Evolutionary conservation across 306 rosid genomes (phyloP).

Genomic region (Corylus avellana): DNA sequence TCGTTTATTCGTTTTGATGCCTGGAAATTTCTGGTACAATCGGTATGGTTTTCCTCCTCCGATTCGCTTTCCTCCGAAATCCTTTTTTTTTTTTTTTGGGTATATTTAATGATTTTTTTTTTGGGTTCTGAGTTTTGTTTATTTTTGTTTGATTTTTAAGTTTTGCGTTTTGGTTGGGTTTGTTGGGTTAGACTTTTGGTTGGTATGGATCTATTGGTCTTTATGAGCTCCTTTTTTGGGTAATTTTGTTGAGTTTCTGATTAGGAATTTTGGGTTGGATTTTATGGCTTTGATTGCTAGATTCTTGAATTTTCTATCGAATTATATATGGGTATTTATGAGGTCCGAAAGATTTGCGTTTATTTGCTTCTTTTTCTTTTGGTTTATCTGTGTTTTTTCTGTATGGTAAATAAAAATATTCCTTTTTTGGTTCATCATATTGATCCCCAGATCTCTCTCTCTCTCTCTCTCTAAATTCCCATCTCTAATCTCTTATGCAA

Average conservation of each 20-base stretch:
- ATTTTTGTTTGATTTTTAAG: conserved; percentile 16
- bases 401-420: conserved; percentile 8
- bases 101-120: conserved; percentile 1
- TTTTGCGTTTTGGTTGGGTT: conserved; percentile 37
- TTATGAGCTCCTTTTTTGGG: background rate
- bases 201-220: conserved; percentile 33
- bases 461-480: conserved; percentile 2
- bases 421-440: conserved; percentile 7
- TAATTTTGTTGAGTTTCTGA: background rate
- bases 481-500: background rate
- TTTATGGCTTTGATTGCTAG: conserved; percentile 19
- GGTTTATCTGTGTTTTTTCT: conserved; percentile 1
- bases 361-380: conserved; percentile 7
- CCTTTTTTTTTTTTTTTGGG: background rate
- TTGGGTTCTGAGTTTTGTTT: conserved; percentile 3
- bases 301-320: conserved; percentile 18
- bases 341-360: conserved; percentile 11
- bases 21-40: conserved; percentile 24
- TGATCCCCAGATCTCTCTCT: conserved; percentile 7
- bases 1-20: conserved; percentile 37
- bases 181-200: conserved; percentile 7
- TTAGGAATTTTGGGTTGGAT: conserved; percentile 14
- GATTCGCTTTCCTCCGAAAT: background rate
- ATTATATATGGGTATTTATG: conserved; percentile 13
- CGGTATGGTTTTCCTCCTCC: conserved; percentile 32